Conservation (phyloP, 257 asterid species). For the Voacanga thouarsii region DNA sequence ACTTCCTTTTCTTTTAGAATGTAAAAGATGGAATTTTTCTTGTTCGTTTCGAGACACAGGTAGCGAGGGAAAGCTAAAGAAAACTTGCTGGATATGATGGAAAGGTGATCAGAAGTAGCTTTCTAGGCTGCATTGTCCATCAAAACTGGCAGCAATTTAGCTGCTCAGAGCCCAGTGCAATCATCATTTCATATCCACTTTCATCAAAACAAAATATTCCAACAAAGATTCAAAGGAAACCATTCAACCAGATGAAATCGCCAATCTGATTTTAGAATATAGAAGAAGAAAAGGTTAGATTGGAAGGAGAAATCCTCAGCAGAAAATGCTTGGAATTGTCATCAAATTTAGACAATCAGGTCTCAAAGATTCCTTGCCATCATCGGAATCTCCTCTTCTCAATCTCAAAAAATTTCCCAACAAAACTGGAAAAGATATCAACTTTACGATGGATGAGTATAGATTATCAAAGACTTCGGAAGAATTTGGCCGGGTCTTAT, state of each 20-base stretch:
- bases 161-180: conserved; percentile 99
- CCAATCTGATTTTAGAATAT: neutral
- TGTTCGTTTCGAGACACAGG: too few relatives aligned
- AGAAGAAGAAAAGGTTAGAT: neutral
- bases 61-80: too few relatives aligned
- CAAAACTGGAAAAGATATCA: neutral
- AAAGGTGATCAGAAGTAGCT: conserved; percentile 68
- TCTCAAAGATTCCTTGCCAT: conserved; percentile 96
- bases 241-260: neutral
- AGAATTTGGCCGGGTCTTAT: conserved; percentile 45
- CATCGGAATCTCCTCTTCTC: conserved; percentile 41
- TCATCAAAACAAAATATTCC: neutral
- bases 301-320: conserved; percentile 53
- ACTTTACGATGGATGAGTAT: neutral
- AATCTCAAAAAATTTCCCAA: neutral
- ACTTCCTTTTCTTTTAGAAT: too few relatives aligned
- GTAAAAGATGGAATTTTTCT: too few relatives aligned
- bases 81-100: neutral
- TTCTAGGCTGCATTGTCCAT: conserved; percentile 95
- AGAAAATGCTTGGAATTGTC: conserved; percentile 60
- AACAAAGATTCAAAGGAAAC: neutral
- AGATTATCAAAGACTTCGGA: neutral
- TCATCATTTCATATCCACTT: conserved; percentile 52
- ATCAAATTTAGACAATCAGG: conserved; percentile 82
- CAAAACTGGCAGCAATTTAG: conserved; percentile 38